A percentile compares a stretch with the other conserved stretches of the same genome.
These are phyloP conservation scores for Aristolochia californica DNA, from an alignment of 164 flowering plant genomes.

Conservation along the genomic window DNA sequence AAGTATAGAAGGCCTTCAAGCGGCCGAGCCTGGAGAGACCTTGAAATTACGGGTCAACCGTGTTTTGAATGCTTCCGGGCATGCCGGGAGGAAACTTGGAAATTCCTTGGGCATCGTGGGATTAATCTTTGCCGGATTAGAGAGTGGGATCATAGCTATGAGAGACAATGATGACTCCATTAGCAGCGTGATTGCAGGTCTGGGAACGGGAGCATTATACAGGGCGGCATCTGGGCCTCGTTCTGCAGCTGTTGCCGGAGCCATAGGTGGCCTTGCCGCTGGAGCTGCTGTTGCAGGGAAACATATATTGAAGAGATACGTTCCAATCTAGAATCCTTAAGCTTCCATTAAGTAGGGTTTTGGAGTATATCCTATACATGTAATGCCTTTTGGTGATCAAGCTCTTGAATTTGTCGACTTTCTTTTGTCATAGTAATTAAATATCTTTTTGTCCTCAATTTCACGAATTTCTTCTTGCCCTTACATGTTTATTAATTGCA, in stretches of 20 bases:
- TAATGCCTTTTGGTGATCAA: too few relatives aligned
- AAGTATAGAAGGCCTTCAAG: conserved; percentile 26
- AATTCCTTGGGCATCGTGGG: conserved; percentile 47
- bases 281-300: conserved; percentile 53
- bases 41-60: conserved; percentile 42
- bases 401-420: too few relatives aligned
- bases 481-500: too few relatives aligned
- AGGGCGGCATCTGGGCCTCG: conserved; percentile 57
- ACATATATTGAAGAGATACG: conserved; percentile 60
- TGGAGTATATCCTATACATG: too few relatives aligned
- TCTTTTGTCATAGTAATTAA: too few relatives aligned
- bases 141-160: conserved; percentile 35
- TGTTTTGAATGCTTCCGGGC: conserved; percentile 41
- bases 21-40: conserved; percentile 44
- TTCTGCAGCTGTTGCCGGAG: conserved; percentile 74
- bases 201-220: conserved; percentile 72
- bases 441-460: too few relatives aligned
- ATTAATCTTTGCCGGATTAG: conserved; percentile 48
- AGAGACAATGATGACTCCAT: conserved; percentile 52
- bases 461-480: too few relatives aligned
- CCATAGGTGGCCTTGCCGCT: conserved; percentile 60
- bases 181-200: conserved; percentile 58
- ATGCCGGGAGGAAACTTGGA: conserved; percentile 30
- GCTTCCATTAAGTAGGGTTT: not conserved
- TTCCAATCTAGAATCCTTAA: conserved; percentile 24